These are phyloP conservation scores for Podila epigama DNA, from an alignment of 192 early-diverging fungal species.

Conservation along the genomic window DNA sequence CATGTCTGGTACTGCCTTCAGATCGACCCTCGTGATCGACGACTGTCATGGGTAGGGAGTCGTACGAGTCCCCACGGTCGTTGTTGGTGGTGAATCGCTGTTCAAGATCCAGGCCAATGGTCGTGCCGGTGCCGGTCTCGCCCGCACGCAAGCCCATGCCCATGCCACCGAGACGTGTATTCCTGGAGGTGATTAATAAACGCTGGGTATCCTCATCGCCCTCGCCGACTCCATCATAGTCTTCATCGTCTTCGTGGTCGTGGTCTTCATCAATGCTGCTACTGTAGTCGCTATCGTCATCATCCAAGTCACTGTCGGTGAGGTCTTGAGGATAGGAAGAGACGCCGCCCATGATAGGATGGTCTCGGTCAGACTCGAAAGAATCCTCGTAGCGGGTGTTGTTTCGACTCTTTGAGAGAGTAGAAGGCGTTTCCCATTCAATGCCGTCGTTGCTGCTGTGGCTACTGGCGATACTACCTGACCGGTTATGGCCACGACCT, in stretches of 20 bases:
- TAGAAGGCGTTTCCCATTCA: not conserved
- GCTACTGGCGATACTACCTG: not conserved
- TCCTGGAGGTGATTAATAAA: constrained; percentile 13
- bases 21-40: constrained; percentile 1
- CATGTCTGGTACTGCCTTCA: not conserved
- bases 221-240: not conserved
- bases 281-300: not conserved
- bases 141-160: constrained; percentile 47
- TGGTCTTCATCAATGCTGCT: not conserved
- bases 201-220: constrained; percentile 22
- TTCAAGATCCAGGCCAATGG: constrained; percentile 38
- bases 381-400: constrained; percentile 13
- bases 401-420: too few relatives aligned
- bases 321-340: too few relatives aligned
- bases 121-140: constrained; percentile 46
- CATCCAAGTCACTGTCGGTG: not conserved
- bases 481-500: not conserved
- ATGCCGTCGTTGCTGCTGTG: constrained; percentile 5
- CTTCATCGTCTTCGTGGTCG: constrained; percentile 7
- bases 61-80: constrained; percentile 10
- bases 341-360: too few relatives aligned
- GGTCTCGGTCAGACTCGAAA: constrained; percentile 21
- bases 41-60: constrained; percentile 24
- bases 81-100: not conserved
- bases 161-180: constrained; percentile 23